Evolutionary conservation across 768 basidiomycete species (phyloP), one percentile per base, ranked within the genome.

Genomic region (Lanmaoa rubissima): DNA sequence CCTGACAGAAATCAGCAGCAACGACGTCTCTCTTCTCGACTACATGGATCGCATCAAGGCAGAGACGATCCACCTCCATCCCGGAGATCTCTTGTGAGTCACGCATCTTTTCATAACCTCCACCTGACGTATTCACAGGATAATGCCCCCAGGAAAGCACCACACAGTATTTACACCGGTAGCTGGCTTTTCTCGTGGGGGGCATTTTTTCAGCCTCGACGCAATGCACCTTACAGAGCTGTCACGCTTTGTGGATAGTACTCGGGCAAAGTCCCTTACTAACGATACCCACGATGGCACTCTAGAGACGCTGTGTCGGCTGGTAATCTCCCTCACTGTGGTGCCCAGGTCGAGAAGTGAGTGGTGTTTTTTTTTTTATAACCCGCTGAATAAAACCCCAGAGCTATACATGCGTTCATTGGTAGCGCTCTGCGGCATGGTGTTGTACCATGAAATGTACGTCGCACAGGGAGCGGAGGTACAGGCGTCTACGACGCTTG

Each of bases 201-300:
- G 64, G 0, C 53, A 63, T 8, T 63, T 55, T n/a, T 63, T 51
- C 21, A 54, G 50, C 44, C 17, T 61, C 1, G 35, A 61, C 7
- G 45, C 36, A 0, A 60, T 60, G 51, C 54, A 60, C 16, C 41
- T 59, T 10, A 54, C 24, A 0, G 34, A 54, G 14, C 5, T 39
- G 1, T 59, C 44, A 0, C 36, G 53, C 39, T 50, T 16, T 1
- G 5, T 51, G 0, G 34, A 59, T 10, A 7, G 0, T 0, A 36
- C 28, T 1, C n/a, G 21, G 0, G 39, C n/a, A 4, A 4, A 14
- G 8, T 21, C n/a, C 3, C 2, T 43, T 0, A 43, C 51, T 0
- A 51, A 51, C 8, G 14, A 51, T 2, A 1, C 2, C 19, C 51
- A 51, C 19, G 0, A 2, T 4, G 40, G 32, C 2, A 54, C 46